Evolutionary conservation across 805 yeast genomes (phyloP), one percentile per base, ranked within the genome.

Genomic region (Candida easanensis): DNA sequence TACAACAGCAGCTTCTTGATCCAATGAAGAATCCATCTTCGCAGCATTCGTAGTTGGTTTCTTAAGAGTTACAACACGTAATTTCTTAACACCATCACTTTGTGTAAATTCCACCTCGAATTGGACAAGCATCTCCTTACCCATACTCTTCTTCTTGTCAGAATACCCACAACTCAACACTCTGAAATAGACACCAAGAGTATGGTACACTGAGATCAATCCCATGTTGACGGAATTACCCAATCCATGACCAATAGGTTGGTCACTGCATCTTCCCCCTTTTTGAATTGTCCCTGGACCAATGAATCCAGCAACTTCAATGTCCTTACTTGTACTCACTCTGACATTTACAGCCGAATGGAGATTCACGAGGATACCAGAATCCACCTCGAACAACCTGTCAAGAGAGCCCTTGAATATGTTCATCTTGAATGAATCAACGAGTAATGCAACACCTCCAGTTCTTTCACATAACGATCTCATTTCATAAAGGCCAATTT

Each of bases 1-100:
- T 2, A 88, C 96, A 13, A 95, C 91, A 2, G 96, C 95, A 7
- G 97, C 95, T 65, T 91, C 97, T 72, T 93, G 97, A 66, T 91
- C 98, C 64, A 91, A 90, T 17, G 45, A 40, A 2, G 17, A 2
- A 10, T 33, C 48, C 45, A 45, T 37, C 40, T 41, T 45, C 15
- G 9, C 69, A 15, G 76, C 75, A 38, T 68, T 68, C 19, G 85
- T 80, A 33, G 76, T 72, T 27, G 73, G 71, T 36, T 79, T 73
- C 17, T 73, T 70, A 20, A 90, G 73, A 0, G 97, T 91, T 14
- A 97, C 89, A 19, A 91, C 96, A 54, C 97, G 78, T 48, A 88
- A 68, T 52, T 95, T 77, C 58, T 75, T 80, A 8, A 86, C 74
- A 36, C 97, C 98, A 33, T 88, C 80, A 17, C 95, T 75, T 65